Evolutionary conservation across 345 rosid genomes (phyloP).

Genomic region (Linum usitatissimum): DNA sequence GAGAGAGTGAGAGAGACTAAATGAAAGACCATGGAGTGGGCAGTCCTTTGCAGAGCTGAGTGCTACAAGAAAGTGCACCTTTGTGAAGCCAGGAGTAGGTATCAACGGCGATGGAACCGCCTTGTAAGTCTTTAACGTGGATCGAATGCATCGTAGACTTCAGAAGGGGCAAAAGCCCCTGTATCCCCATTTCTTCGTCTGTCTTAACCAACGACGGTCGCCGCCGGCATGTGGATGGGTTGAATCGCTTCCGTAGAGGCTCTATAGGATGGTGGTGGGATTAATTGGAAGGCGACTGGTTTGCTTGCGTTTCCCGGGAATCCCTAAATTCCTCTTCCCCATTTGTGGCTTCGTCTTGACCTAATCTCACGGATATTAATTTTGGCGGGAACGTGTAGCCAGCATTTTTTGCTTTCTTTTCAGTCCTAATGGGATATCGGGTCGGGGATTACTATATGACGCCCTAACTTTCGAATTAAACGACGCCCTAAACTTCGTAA

Average conservation of each 20-base stretch:
- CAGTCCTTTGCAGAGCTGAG: conserved; percentile 54
- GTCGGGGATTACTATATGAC: no score
- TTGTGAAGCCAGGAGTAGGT: conserved; percentile 94
- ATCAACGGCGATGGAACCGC: conserved; percentile 72
- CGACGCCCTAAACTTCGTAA: no score
- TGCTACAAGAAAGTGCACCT: conserved; percentile 63
- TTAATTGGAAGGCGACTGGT: neutral
- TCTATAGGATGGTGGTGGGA: no score
- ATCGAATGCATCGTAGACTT: conserved; percentile 73
- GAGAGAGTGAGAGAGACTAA: conserved; percentile 1
- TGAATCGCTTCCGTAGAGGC: neutral
- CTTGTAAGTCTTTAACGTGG: conserved; percentile 66
- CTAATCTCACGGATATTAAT: neutral
- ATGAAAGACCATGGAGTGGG: conserved; percentile 45
- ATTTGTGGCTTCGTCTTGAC: neutral
- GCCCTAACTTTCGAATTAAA: no score
- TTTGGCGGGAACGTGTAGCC: neutral
- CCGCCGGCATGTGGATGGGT: neutral
- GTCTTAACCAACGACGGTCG: neutral
- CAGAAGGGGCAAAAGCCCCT: conserved; percentile 76
- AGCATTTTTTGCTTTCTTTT: neutral
- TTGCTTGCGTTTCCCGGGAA: neutral
- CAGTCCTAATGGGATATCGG: no score
- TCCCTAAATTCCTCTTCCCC: neutral
- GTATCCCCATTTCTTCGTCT: conserved; percentile 49